Evolutionary conservation across 441 rosid species (phyloP), one percentile per base, ranked within the genome.

Genomic region (Jatropha podagrica): DNA sequence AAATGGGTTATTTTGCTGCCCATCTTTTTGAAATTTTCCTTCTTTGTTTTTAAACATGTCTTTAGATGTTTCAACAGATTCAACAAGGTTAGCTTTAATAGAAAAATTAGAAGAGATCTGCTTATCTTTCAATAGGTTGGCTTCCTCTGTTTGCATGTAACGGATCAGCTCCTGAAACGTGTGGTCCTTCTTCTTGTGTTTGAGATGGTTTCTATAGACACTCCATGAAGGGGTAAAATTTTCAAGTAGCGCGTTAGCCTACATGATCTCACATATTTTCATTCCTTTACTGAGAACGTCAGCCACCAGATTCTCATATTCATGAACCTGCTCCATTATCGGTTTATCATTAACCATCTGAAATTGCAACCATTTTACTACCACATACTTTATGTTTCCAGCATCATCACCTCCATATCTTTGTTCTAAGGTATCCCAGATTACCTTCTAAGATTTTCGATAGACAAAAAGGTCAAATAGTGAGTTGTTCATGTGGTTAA

Each of bases 331-430:
- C 7, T 65, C 65, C 52, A 74, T n/a, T 0, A 74, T 32, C 10
- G 44, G 71, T 7, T 64, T 51, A 10, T 65, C 41, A 14, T 74
- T 54, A 14, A 60, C 41, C 77, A 65, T 74, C 41, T 51, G 7
- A 15, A 55, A 65, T 5, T 65, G 60, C 26, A 65, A 4, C 62
- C 64, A 74, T 37, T 74, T 66, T 5, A 55, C 66, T 0, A 52
- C 52, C 4, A 40, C 58, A 8, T 66, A 42, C 26, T 74, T 74
- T 8, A 23, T 55, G 46, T 41, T 74, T 11, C 72, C 32, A 5
- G 56, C 65, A 74, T 74, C 71, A 48, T 74, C 65, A 27, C 10
- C 44, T 0, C 12, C 40, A 61, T 26, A 44, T 6, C 44, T 60
- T 23, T 40, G 14, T 46, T 60, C 15, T 8, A 73, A 0, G 4